These are phyloP conservation scores for Dictyophora rubrovolvata DNA, from an alignment of 768 basidiomycete genomes.

Conservation along the genomic window DNA sequence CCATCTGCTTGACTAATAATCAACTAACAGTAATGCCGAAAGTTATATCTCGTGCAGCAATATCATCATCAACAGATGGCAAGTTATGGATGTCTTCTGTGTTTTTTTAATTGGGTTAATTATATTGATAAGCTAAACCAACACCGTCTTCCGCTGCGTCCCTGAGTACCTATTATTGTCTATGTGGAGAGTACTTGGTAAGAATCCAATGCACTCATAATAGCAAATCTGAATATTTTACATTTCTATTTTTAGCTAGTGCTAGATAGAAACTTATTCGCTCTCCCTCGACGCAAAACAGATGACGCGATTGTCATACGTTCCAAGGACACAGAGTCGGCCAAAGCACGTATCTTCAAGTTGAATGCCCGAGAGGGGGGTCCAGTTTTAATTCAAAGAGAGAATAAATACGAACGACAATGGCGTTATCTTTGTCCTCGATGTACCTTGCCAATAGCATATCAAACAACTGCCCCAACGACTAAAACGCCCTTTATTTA, in stretches of 20 bases:
- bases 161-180: conserved; percentile 78
- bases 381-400: conserved; percentile 70
- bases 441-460: conserved; percentile 58
- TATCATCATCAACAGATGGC: conserved; percentile 86
- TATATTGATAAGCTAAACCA: conserved; percentile 46
- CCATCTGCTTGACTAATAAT: background rate
- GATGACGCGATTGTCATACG: conserved; percentile 77
- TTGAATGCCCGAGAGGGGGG: conserved; percentile 64
- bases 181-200: conserved; percentile 83
- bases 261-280: conserved; percentile 62
- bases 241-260: conserved; percentile 46
- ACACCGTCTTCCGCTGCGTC: conserved; percentile 71
- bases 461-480: conserved; percentile 71
- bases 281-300: conserved; percentile 60
- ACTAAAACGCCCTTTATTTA: conserved; percentile 73
- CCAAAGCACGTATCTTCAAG: conserved; percentile 71
- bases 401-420: conserved; percentile 65
- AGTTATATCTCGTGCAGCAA: conserved; percentile 79
- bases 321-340: conserved; percentile 48
- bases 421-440: conserved; percentile 62
- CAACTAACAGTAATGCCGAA: conserved; percentile 60
- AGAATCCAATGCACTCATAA: conserved; percentile 20
- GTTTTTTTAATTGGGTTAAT: conserved; percentile 12
- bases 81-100: conserved; percentile 15
- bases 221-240: too few species aligned